These are phyloP conservation scores for Casuarina equisetifolia DNA, from an alignment of 306 rosid species.

Conservation along the genomic window DNA sequence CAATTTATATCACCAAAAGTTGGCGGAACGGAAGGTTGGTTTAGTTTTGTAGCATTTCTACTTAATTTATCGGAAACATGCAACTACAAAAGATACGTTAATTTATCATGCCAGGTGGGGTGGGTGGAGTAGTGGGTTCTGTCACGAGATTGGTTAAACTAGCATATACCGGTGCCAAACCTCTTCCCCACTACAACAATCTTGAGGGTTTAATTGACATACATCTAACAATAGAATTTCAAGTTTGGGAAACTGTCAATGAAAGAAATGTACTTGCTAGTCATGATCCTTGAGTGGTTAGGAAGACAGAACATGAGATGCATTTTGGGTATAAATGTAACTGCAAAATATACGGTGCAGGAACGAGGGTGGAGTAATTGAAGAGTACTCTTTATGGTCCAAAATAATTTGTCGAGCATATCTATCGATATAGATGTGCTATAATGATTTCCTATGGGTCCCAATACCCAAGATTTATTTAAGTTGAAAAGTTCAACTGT, in stretches of 20 bases:
- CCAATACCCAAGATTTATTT: not conserved
- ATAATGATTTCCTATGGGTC: not conserved
- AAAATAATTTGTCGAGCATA: not conserved
- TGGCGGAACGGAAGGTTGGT: slow-evolving; percentile 53
- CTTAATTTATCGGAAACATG: not conserved
- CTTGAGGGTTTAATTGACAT: not conserved
- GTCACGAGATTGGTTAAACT: not conserved
- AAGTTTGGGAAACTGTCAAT: slow-evolving; percentile 6
- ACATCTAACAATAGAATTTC: not conserved
- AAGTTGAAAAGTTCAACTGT: not conserved
- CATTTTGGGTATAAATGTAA: not conserved
- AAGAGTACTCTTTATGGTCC: not conserved
- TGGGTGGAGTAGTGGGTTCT: not conserved
- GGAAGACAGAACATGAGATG: not conserved
- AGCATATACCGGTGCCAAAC: not conserved
- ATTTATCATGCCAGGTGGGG: not conserved
- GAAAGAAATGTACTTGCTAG: not conserved
- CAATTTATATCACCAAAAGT: slow-evolving; percentile 40
- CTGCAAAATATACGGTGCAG: not conserved
- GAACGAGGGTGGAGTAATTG: not conserved
- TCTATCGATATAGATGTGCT: not conserved
- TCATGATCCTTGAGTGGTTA: not conserved
- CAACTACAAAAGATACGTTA: not conserved
- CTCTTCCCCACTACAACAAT: not conserved
- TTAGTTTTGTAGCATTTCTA: slow-evolving; percentile 10